Conservation (phyloP, 2,329 filamentous ascomycete species). For the Colletotrichum orchidophilum region DNA sequence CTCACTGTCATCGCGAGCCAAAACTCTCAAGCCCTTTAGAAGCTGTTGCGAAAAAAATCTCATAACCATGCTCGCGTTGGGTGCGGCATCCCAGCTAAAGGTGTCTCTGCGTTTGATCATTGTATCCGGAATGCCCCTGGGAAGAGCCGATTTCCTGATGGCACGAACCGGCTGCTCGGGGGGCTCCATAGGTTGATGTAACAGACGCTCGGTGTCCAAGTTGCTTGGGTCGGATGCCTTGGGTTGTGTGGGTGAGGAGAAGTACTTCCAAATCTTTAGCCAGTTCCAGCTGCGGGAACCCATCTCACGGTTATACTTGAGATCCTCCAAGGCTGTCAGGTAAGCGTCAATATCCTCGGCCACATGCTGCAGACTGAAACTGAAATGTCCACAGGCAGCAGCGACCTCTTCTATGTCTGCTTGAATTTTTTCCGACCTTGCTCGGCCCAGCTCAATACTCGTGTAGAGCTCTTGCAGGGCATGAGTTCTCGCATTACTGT, state of each 20-base stretch:
- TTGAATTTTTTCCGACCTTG: slow-evolving; percentile 77
- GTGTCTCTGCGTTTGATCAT: slow-evolving; percentile 63
- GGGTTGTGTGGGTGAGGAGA: slow-evolving; percentile 1
- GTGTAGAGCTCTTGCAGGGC: slow-evolving; percentile 84
- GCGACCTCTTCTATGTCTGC: slow-evolving; percentile 97
- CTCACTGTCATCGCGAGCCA: slow-evolving; percentile 64
- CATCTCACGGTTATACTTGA: slow-evolving; percentile 76
- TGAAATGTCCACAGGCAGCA: slow-evolving; percentile 97
- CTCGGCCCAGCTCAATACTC: slow-evolving; percentile 76
- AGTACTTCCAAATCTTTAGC: slow-evolving; percentile 77
- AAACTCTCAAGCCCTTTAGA: slow-evolving; percentile 55
- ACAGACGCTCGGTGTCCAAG: slow-evolving; percentile 52
- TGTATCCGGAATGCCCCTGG: slow-evolving; percentile 63
- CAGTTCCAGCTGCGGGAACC: slow-evolving; percentile 80
- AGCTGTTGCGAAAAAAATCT: slow-evolving; percentile 56
- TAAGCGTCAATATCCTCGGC: slow-evolving; percentile 89
- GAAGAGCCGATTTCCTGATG: slow-evolving; percentile 63
- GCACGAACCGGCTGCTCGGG: slow-evolving; percentile 50
- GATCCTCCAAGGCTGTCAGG: slow-evolving; percentile 83
- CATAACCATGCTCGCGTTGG: slow-evolving; percentile 54
- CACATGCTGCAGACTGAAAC: slow-evolving; percentile 89
- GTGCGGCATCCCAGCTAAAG: slow-evolving; percentile 65
- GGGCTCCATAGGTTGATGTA: slow-evolving; percentile 39
- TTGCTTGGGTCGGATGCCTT: slow-evolving; percentile 42
- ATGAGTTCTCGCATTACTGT: slow-evolving; percentile 77